These are phyloP conservation scores for Pterocarpus macrocarpus DNA, from an alignment of 306 rosid genomes.

Conservation along the genomic window DNA sequence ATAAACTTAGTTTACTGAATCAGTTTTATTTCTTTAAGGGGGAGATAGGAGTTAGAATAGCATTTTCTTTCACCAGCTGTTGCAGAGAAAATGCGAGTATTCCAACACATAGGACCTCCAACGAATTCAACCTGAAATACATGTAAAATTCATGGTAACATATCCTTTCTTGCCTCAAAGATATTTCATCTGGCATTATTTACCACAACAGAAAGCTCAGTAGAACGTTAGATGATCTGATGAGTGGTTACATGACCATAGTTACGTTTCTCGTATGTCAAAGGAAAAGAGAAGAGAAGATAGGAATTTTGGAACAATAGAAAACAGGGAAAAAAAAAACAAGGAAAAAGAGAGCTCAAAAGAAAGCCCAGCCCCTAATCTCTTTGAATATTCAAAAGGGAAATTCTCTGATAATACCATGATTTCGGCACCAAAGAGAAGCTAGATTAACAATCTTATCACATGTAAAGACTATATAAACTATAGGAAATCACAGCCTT, in stretches of 20 bases:
- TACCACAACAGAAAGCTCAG: slow-evolving; percentile 5
- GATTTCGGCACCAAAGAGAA: background rate
- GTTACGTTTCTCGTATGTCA: background rate
- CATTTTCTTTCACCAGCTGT: slow-evolving; percentile 68
- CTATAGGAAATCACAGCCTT: too few species aligned
- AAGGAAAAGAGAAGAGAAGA: background rate
- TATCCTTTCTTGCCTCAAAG: slow-evolving; percentile 16
- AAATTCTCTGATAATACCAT: background rate
- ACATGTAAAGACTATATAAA: too few species aligned
- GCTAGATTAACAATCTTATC: background rate
- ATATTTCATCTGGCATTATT: slow-evolving; percentile 19
- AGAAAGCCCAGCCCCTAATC: background rate
- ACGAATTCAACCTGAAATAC: slow-evolving; percentile 89
- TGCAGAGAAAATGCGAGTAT: slow-evolving; percentile 88
- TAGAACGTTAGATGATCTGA: slow-evolving; percentile 16
- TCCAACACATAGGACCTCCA: slow-evolving; percentile 99
- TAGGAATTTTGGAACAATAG: slow-evolving; percentile 1
- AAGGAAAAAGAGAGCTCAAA: background rate
- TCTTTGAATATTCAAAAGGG: background rate
- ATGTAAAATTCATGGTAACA: slow-evolving; percentile 23
- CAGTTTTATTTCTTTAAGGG: slow-evolving; percentile 21
- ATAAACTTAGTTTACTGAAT: slow-evolving; percentile 38
- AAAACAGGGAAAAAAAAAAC: background rate
- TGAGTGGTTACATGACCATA: slow-evolving; percentile 8
- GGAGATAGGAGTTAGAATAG: slow-evolving; percentile 20